phyloP scores from a whole-genome alignment of 805 yeast species.

The Kregervanrija pseudodelftensis region DNA sequence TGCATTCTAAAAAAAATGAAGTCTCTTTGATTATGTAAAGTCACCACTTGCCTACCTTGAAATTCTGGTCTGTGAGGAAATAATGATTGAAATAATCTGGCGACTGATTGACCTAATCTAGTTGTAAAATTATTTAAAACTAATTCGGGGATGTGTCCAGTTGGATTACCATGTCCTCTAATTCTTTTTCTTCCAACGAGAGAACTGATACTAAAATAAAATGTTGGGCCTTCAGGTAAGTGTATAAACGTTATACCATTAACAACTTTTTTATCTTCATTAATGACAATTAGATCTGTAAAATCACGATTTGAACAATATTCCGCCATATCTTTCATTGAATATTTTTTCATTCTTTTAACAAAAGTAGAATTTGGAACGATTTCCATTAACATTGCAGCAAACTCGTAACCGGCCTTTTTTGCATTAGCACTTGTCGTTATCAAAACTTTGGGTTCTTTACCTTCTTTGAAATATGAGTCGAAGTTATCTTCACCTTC shows the following conservation, averaged over 20 bases:
- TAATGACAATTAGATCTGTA: constrained; percentile 82
- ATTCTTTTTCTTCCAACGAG: constrained; percentile 69
- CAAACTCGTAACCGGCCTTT: constrained; percentile 83
- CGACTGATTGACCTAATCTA: constrained; percentile 87
- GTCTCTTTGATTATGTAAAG: constrained; percentile 94
- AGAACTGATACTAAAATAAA: constrained; percentile 80
- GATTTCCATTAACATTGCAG: constrained; percentile 76
- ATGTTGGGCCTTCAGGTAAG: constrained; percentile 92
- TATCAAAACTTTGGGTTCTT: constrained; percentile 78
- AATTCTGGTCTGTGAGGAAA: constrained; percentile 93
- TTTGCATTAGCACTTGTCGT: constrained; percentile 87
- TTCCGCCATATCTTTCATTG: constrained; percentile 80
- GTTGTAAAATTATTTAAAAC: constrained; percentile 90
- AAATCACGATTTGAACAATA: constrained; percentile 76
- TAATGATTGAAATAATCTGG: constrained; percentile 81
- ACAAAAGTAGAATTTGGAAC: constrained; percentile 82
- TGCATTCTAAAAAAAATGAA: constrained; percentile 93
- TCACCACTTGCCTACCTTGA: constrained; percentile 92
- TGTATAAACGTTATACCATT: constrained; percentile 91
- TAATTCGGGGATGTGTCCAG: constrained; percentile 87
- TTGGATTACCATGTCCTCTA: constrained; percentile 83
- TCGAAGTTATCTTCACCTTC: constrained; percentile 64
- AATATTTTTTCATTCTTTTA: constrained; percentile 78
- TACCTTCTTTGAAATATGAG: constrained; percentile 39
- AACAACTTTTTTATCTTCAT: constrained; percentile 89